Evolutionary conservation across 345 rosid species (phyloP), one percentile per base, ranked within the genome.

Genomic region (Linum usitatissimum): DNA sequence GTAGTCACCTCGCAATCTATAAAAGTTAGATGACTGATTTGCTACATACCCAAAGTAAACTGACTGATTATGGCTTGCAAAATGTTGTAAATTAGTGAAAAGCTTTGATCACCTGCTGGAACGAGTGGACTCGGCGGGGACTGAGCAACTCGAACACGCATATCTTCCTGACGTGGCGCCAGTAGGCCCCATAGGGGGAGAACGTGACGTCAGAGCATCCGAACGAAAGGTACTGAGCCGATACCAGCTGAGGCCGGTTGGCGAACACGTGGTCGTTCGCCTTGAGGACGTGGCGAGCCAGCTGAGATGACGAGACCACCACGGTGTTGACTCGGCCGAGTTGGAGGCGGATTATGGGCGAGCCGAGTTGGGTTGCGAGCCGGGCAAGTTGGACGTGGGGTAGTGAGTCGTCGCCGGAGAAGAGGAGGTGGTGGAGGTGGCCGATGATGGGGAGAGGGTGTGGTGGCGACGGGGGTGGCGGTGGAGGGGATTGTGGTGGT

Each of bases 361-460:
- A 80, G 57, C 78, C 78, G 0, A 77, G 76, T 9, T 59, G 63
- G 19, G 48, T 1, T 18, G 80, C 71, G 0, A 77, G 68, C 3
- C 59, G 40, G 10, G 75, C 14, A 49, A 80, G 67, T 65, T 69
- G 12, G 62, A 60, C 74, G 63, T 80, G 80, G 8, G 84, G 82
- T 53, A 77, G 84, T 23, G 28, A 23, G 28, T 23, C 2, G 74
- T 80, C 78, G 18, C 80, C 80, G 39, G 77, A 66, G 3, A 80
- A 19, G 7, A 79, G 78, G 7, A 80, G 78, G 64, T 57, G 76
- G 64, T 80, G 80, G 13, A 81, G 82, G 57, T 77, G 84, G 78
- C 77, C 79, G 23, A 79, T 79, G 39, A 80, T 66, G 2, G 77
- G 28, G 5, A 79, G 80, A 4, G 75, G 78, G 18, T 49, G 18